Evolutionary conservation across 2,329 filamentous ascomycete species (phyloP), one percentile per base, ranked within the genome.

Genomic region (Herpomyces periplanetae): DNA sequence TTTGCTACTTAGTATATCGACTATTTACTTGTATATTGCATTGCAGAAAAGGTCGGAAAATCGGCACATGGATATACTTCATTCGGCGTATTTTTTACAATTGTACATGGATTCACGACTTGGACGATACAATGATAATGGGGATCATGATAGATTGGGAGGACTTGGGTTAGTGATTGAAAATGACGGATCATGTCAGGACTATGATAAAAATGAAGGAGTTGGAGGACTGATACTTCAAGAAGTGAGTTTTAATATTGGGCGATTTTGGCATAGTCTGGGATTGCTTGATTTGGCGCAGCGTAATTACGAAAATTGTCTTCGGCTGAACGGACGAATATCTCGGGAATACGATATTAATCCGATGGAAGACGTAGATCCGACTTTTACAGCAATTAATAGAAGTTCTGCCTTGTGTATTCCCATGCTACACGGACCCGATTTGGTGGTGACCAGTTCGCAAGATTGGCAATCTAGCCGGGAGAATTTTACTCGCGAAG

Each of bases 11-110:
- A 64, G 55, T 28, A 59, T 88, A 10, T 71, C 61, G 0, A 49
- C 80, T 6, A 60, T 61, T 12, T 91, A 87, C 35, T 52, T 88
- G 15, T 68, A 88, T 34, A 64, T 80, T 34, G 61, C 64, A 1
- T 50, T 88, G 31, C 88, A 91, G 36, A 53, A 75, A 2, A 68
- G 85, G 35, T 59, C 63, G 0, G 68, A 75, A 18, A 91, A 91
- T 33, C 48, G 80, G 2, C 75, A n/a, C 8, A 15, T n/a, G n/a
- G n/a, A n/a, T n/a, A n/a, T n/a, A n/a, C n/a, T 15, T 15, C 14
- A n/a, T 7, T 7, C 7, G 14, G 14, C 8, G 14, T 15, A n/a
- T 15, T 15, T 7, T 8, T 15, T 7, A 8, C 14, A n/a, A 15
- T 15, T 7, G 14, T 15, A n/a, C 7, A 7, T 7, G n/a, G 14